Conservation (phyloP, 2,329 filamentous ascomycete genomes). For the Sporothrix protearum region DNA sequence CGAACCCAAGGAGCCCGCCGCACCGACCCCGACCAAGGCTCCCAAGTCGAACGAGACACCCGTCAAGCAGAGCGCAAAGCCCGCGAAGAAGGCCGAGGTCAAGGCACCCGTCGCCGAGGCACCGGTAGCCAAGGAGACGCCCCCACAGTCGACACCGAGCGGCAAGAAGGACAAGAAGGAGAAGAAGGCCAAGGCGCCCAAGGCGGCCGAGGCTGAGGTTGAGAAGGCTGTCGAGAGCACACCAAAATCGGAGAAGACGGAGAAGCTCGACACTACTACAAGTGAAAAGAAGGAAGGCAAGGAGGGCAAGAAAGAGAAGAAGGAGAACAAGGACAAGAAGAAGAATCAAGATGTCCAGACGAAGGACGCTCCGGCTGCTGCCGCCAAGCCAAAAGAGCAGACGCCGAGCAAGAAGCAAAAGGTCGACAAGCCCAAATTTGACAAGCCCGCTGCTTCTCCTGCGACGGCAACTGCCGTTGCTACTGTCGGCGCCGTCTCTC, state of each 20-base stretch:
- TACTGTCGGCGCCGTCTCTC: slow-evolving; percentile 39
- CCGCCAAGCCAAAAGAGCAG: slow-evolving; percentile 24
- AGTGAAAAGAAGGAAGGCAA: not conserved
- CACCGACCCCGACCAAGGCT: not conserved
- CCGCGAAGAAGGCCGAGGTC: slow-evolving; percentile 14
- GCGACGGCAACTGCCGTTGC: slow-evolving; percentile 27
- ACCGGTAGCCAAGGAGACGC: slow-evolving; percentile 20
- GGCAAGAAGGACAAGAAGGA: slow-evolving; percentile 20
- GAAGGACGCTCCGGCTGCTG: slow-evolving; percentile 24
- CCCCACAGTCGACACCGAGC: not conserved
- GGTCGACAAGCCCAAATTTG: slow-evolving; percentile 31
- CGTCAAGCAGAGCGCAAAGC: slow-evolving; percentile 26
- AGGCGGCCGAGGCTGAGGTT: not conserved
- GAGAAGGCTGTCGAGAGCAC: not conserved
- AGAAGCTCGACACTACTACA: slow-evolving; percentile 29
- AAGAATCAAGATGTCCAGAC: slow-evolving; percentile 21
- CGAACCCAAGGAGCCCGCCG: not conserved
- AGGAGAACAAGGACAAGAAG: slow-evolving; percentile 24
- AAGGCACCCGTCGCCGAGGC: not conserved
- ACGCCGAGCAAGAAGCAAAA: slow-evolving; percentile 29
- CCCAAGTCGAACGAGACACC: not conserved
- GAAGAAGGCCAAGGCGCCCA: slow-evolving; percentile 18
- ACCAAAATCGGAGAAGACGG: slow-evolving; percentile 28
- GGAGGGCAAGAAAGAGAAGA: slow-evolving; percentile 23
- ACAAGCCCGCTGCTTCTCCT: not conserved